Evolutionary conservation across 169 alveolate species (phyloP), one percentile per base, ranked within the genome.

Genomic region (Cyclospora cayetanensis): DNA sequence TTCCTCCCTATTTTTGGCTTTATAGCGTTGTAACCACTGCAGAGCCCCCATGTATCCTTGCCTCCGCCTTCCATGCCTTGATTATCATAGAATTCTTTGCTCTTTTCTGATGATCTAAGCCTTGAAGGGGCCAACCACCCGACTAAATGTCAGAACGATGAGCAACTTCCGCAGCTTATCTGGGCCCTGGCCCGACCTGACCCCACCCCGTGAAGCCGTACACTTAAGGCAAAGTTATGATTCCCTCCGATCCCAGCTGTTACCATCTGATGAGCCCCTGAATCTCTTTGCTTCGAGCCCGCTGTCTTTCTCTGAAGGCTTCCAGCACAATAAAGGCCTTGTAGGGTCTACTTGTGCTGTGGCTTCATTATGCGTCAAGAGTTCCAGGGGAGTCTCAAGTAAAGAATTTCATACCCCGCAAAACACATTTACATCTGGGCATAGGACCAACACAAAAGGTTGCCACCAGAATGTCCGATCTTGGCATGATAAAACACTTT

Each of bases 111-210:
- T n/a, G 11, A 1, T 60, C n/a, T 60, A n/a, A n/a, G n/a, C n/a
- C n/a, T n/a, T n/a, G n/a, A n/a, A n/a, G n/a, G n/a, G n/a, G n/a
- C n/a, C n/a, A n/a, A n/a, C n/a, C n/a, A n/a, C n/a, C n/a, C n/a
- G n/a, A n/a, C 60, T 74, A 74, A n/a, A 52, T 52, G 27, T 25
- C 29, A 1, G 4, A 4, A 60, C 52, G 55, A 46, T 55, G 29
- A 50, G 29, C 72, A 29, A 50, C 88, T 27, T 31, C 25, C 4
- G 7, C 43, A 37, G 11, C 46, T n/a, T 79, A 1, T n/a, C 15
- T 35, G 55, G 74, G 34, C 74, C 88, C 68, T 79, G 88, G 88
- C 88, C 88, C 25, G 88, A 79, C 52, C 34, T 79, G 72, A 70
- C 72, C 35, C 88, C 88, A n/a, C 88, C 88, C 1, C 88, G 46